These are phyloP conservation scores for Flammula alnicola DNA, from an alignment of 1,284 basidiomycete genomes.

Conservation along the genomic window DNA sequence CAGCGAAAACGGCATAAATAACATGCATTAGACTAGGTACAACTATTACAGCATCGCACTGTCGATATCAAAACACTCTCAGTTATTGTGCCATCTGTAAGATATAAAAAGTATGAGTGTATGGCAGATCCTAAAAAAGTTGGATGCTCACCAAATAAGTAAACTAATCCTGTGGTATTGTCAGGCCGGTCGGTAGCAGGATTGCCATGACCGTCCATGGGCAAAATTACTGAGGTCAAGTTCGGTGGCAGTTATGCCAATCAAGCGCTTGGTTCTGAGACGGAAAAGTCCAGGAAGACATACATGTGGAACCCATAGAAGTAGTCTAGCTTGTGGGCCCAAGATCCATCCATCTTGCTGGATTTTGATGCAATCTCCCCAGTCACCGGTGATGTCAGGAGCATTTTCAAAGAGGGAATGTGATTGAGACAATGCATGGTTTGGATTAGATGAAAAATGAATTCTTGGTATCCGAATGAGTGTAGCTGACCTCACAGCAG, in stretches of 20 bases:
- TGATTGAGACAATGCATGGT: neutral
- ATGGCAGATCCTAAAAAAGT: no score
- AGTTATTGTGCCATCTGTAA: no score
- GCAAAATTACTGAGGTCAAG: constrained; percentile 3
- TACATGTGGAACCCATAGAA: neutral
- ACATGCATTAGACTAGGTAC: no score
- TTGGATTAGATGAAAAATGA: neutral
- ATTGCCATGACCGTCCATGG: constrained; percentile 3
- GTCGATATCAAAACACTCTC: no score
- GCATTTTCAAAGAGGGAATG: neutral
- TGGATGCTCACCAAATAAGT: no score
- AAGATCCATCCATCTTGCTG: neutral
- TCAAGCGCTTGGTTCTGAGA: neutral
- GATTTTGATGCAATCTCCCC: neutral
- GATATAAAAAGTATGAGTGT: no score
- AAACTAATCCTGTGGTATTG: no score
- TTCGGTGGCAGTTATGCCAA: neutral
- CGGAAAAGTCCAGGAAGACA: neutral
- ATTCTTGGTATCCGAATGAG: neutral
- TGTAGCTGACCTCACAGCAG: neutral
- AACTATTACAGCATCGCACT: no score
- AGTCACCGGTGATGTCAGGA: neutral
- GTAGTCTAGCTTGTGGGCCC: neutral
- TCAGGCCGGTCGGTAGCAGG: no score
- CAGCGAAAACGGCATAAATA: no score